These are phyloP conservation scores for Sordaria brevicollis DNA, from an alignment of 495 filamentous ascomycete genomes.

Conservation along the genomic window DNA sequence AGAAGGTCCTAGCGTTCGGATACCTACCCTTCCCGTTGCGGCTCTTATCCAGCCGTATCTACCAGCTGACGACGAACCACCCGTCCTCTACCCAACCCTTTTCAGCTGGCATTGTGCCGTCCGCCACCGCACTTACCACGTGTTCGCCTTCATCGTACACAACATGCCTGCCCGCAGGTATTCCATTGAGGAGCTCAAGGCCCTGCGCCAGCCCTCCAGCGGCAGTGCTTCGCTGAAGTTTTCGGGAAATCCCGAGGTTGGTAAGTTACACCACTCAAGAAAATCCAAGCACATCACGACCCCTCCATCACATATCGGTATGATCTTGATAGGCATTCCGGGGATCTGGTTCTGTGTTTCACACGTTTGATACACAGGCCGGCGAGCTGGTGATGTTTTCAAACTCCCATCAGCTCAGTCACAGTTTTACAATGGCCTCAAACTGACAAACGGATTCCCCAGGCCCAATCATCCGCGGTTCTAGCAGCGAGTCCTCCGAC, in stretches of 20 bases:
- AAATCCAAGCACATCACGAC: constrained; percentile 7
- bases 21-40: constrained; percentile 10
- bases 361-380: too few species aligned
- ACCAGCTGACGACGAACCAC: not conserved
- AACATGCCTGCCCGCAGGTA: constrained; percentile 28
- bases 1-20: constrained; percentile 6
- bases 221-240: constrained; percentile 7
- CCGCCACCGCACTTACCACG: constrained; percentile 18
- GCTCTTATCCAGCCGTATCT: constrained; percentile 9
- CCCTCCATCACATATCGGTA: not conserved
- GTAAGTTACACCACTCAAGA: constrained; percentile 25
- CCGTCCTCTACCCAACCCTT: constrained; percentile 13
- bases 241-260: constrained; percentile 20
- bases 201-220: constrained; percentile 11
- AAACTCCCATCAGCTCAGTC: too few species aligned
- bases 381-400: too few species aligned
- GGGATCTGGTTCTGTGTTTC: too few species aligned
- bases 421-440: too few species aligned
- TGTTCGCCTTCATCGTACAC: constrained; percentile 22
- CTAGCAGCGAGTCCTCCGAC: constrained; percentile 10
- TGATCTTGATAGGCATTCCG: too few species aligned
- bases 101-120: constrained; percentile 18
- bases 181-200: constrained; percentile 26
- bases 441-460: constrained; percentile 3
- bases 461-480: constrained; percentile 19